phyloP scores from a whole-genome alignment of 257 asterid genomes.

The Mentha longifolia region DNA sequence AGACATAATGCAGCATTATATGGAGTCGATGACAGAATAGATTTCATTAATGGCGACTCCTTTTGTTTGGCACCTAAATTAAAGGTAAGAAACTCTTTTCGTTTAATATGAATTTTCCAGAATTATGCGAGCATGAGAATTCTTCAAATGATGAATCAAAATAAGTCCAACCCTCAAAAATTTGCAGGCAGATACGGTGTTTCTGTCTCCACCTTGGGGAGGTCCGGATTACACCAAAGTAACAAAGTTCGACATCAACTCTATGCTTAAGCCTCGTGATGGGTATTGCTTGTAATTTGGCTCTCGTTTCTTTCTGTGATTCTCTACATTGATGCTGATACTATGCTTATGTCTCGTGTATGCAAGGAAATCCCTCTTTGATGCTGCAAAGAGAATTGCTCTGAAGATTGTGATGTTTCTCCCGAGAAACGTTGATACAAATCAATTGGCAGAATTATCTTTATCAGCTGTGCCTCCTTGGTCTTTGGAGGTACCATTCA shows the following conservation, averaged over 20 bases:
- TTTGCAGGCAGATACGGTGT: constrained; percentile 77
- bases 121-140: background rate
- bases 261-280: constrained; percentile 86
- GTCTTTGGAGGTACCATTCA: constrained; percentile 73
- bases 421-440: constrained; percentile 78
- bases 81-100: constrained; percentile 54
- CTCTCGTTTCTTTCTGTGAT: background rate
- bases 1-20: constrained; percentile 82
- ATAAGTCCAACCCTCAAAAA: background rate
- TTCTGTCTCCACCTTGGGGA: constrained; percentile 99
- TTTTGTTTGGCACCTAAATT: constrained; percentile 66
- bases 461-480: constrained; percentile 77
- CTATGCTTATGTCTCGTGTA: background rate
- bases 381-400: constrained; percentile 63
- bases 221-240: constrained; percentile 89
- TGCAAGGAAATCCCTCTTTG: constrained; percentile 61
- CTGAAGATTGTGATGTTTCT: constrained; percentile 85
- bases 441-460: constrained; percentile 77
- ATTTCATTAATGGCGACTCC: constrained; percentile 82
- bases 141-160: background rate
- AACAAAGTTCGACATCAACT: constrained; percentile 64
- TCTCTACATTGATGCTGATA: constrained; percentile 2
- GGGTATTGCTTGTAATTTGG: constrained; percentile 56
- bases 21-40: constrained; percentile 74
- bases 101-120: background rate